A percentile compares a stretch with the other conserved stretches of the same genome.
phyloP scores from a whole-genome alignment of 805 yeast genomes.

The Nakazawaea pomicola region DNA sequence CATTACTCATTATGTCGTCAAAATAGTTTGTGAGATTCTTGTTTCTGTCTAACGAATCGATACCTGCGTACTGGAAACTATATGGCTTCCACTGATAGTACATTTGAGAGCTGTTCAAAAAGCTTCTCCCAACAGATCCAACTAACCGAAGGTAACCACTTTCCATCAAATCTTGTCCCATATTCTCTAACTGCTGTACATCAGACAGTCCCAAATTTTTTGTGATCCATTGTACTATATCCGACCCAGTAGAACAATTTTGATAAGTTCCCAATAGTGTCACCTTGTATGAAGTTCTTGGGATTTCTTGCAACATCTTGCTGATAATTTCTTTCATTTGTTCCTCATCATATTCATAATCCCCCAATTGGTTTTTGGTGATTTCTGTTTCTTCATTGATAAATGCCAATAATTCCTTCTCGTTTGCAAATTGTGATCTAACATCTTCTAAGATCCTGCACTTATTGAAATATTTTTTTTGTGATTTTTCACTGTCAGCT shows the following conservation, averaged over 20 bases:
- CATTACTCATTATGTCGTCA: constrained; percentile 10
- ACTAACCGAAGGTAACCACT: constrained; percentile 59
- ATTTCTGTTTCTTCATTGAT: constrained; percentile 15
- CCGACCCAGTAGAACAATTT: constrained; percentile 56
- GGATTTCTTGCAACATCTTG: constrained; percentile 43
- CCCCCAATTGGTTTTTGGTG: constrained; percentile 16
- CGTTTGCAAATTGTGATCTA: constrained; percentile 41
- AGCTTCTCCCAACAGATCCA: constrained; percentile 54
- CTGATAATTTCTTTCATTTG: constrained; percentile 35
- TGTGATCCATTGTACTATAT: constrained; percentile 56
- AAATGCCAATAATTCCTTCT: constrained; percentile 31
- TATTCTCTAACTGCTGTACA: constrained; percentile 56
- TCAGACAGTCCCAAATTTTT: constrained; percentile 34
- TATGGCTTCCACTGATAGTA: constrained; percentile 77
- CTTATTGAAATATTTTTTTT: constrained; percentile 69
- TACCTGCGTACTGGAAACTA: constrained; percentile 52
- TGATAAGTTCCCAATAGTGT: constrained; percentile 67
- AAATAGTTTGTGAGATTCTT: constrained; percentile 11
- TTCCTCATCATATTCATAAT: constrained; percentile 26
- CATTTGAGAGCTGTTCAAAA: constrained; percentile 71
- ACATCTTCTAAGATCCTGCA: constrained; percentile 71
- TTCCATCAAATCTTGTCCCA: constrained; percentile 68
- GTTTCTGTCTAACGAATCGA: constrained; percentile 21
- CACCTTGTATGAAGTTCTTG: constrained; percentile 50
- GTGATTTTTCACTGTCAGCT: constrained; percentile 43